Conservation (phyloP, 2,329 filamentous ascomycete species). For the Aspergillus spinulosporus region DNA sequence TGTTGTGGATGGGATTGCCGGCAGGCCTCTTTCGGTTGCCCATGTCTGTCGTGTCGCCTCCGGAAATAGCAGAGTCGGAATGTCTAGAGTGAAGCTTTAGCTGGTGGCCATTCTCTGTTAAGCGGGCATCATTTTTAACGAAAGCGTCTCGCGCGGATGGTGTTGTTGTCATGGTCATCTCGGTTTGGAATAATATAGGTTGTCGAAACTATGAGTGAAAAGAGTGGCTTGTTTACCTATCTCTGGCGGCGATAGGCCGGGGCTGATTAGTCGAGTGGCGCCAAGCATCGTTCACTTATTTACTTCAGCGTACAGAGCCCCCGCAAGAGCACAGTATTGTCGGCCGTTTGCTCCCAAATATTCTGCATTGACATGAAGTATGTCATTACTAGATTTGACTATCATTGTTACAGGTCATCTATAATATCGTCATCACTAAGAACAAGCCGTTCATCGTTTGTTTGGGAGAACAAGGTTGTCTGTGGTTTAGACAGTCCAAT, state of each 20-base stretch:
- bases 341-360: background rate
- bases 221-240: background rate
- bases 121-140: background rate
- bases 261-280: background rate
- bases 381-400: background rate
- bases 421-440: slow-evolving; percentile 85
- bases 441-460: slow-evolving; percentile 55
- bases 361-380: background rate
- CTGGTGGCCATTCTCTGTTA: background rate
- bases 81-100: background rate
- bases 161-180: background rate
- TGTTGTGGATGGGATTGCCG: background rate
- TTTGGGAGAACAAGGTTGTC: background rate
- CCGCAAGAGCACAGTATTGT: too few species aligned
- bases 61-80: background rate
- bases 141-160: background rate
- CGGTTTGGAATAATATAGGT: background rate
- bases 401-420: slow-evolving; percentile 48
- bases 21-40: background rate
- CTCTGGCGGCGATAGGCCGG: background rate
- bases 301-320: background rate
- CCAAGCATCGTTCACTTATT: background rate
- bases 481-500: background rate
- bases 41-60: background rate
- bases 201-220: background rate